phyloP scores from a whole-genome alignment of 805 yeast species.

The Lipomyces oligophaga region DNA sequence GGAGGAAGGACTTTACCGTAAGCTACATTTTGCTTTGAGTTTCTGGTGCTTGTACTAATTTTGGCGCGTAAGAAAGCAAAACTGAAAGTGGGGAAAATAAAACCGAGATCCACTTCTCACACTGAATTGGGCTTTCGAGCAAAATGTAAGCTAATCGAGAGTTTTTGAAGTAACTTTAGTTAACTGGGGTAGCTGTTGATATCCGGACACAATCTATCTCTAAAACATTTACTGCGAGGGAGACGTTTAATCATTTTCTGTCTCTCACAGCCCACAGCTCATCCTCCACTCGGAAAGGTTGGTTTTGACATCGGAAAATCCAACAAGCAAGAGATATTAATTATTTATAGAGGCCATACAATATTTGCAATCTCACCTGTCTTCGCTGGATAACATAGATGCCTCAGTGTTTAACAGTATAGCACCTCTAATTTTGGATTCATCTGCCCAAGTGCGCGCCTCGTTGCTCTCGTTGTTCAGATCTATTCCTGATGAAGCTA shows the following conservation, averaged over 20 bases:
- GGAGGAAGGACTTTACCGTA: constrained; percentile 64
- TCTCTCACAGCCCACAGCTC: constrained; percentile 73
- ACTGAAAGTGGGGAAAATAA: constrained; percentile 82
- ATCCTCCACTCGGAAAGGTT: constrained; percentile 58
- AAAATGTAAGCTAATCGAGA: constrained; percentile 37
- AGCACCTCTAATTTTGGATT: constrained; percentile 64
- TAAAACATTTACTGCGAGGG: constrained; percentile 23
- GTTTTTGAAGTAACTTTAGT: not conserved
- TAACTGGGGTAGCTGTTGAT: constrained; percentile 37
- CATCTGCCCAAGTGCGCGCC: constrained; percentile 59
- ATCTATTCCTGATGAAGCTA: constrained; percentile 25
- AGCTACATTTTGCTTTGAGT: constrained; percentile 16
- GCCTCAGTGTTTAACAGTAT: constrained; percentile 54
- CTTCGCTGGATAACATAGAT: constrained; percentile 26
- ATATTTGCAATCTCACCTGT: constrained; percentile 39
- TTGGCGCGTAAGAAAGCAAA: constrained; percentile 51
- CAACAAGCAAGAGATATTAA: not conserved
- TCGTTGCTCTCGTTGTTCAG: constrained; percentile 47
- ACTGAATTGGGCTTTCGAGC: constrained; percentile 86
- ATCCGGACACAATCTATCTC: constrained; percentile 41
- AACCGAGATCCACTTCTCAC: constrained; percentile 63
- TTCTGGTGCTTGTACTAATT: constrained; percentile 2
- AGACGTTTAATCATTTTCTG: constrained; percentile 51
- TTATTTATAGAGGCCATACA: constrained; percentile 47
- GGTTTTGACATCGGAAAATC: not conserved